Conservation (phyloP, 768 basidiomycete species). For the Clavaria fumosa region DNA sequence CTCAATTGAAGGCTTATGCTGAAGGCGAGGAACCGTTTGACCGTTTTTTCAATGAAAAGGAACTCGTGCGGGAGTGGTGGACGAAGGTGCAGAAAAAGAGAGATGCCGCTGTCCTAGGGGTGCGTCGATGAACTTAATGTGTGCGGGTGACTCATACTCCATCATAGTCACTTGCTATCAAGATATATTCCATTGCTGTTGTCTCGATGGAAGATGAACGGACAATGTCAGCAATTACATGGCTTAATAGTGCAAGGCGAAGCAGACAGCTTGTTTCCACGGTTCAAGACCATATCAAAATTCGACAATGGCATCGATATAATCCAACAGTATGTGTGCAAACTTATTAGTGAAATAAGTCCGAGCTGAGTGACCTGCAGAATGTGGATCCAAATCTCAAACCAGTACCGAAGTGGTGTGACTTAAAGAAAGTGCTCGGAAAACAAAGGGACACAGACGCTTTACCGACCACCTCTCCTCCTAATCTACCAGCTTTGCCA, state of each 20-base stretch:
- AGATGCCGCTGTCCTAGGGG: not conserved
- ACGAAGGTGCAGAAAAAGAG: constrained; percentile 6
- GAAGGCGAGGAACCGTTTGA: constrained; percentile 3
- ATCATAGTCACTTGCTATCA: constrained; percentile 2
- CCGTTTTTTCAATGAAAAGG: not conserved
- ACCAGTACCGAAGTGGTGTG: no score
- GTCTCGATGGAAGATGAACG: constrained; percentile 13
- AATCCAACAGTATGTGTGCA: no score
- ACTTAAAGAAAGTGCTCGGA: no score
- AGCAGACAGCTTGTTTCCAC: constrained; percentile 9
- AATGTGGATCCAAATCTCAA: no score
- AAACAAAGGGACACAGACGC: no score
- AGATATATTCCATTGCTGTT: constrained; percentile 2
- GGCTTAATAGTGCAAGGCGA: constrained; percentile 10
- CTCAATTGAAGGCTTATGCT: constrained; percentile 1
- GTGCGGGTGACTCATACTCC: not conserved
- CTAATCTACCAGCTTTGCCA: no score
- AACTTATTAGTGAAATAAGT: no score
- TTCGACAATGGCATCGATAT: constrained; percentile 1
- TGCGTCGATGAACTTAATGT: not conserved
- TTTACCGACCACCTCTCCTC: no score
- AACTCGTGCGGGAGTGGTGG: constrained; percentile 12
- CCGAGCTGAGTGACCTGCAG: no score
- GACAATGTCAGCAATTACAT: constrained; percentile 12
- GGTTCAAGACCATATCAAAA: constrained; percentile 3